Evolutionary conservation across 2,329 filamentous ascomycete species (phyloP), one percentile per base, ranked within the genome.

Genomic region (Aspergillus caelatus): DNA sequence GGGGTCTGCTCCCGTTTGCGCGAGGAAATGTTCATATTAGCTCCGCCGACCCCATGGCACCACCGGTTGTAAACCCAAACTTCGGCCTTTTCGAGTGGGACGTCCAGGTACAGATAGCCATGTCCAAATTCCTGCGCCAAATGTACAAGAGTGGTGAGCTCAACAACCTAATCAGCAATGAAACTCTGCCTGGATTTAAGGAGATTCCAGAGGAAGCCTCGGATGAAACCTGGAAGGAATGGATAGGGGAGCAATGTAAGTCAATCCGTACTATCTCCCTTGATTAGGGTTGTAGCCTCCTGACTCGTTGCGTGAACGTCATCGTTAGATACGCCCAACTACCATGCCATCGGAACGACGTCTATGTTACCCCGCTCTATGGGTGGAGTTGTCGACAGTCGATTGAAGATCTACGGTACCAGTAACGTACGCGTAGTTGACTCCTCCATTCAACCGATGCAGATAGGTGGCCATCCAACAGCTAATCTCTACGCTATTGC

Each of bases 351-450:
- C 21, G 71, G 73, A 39, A 76, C 74, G 1, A 65, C 70, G 32
- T 69, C 74, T 7, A 78, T 78, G 74, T 58, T 77, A 58, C 75
- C 75, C 9, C 68, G 70, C 45, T 68, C 73, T 7, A 45, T 70
- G 23, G 74, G 75, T 30, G 75, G 77, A 16, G 78, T 79, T 14
- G 74, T 78, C 2, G 67, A 76, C 57, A 62, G 68, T 3, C 70
- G 65, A 4, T 48, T 78, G 48, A 70, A 68, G 54, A 75, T 77
- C 28, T 74, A 78, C 54, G 74, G 75, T 8, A 76, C 75, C 1
- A 64, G 65, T 0, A 78, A 77, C 62, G 60, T 77, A 9, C 67
- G 75, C 6, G 71, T 77, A 19, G 70, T 74, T 4, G 75, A 77
- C 65, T 74, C 74, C 19, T 75, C 72, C 54, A 66, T 75, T 32